phyloP scores from a whole-genome alignment of 306 rosid genomes.

The Notholithocarpus densiflorus region DNA sequence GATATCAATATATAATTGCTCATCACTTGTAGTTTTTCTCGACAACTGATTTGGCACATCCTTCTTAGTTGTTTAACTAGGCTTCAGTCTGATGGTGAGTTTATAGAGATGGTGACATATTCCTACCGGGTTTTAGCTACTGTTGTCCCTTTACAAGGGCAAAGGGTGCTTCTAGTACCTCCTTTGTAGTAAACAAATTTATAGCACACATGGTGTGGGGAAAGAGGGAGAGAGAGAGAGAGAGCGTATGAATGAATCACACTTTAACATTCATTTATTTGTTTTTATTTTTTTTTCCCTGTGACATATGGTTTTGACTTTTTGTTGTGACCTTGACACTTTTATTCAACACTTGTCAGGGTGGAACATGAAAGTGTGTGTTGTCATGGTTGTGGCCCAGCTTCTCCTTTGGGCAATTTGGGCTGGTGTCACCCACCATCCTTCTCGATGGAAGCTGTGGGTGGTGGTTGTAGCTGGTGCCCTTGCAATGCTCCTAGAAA shows the following conservation, averaged over 20 bases:
- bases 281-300: not conserved
- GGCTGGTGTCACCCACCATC: conserved; percentile 52
- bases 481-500: conserved; percentile 57
- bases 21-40: not conserved
- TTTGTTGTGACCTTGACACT: not conserved
- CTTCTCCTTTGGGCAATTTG: conserved; percentile 66
- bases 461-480: conserved; percentile 53
- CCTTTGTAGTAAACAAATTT: too few species aligned
- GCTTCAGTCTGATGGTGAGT: not conserved
- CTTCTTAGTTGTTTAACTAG: not conserved
- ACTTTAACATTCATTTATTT: not conserved
- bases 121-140: not conserved
- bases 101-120: not conserved
- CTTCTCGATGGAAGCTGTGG: conserved; percentile 65
- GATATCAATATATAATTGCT: not conserved
- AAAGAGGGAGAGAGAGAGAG: not conserved
- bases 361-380: conserved; percentile 82
- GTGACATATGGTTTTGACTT: not conserved
- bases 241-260: not conserved
- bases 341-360: conserved; percentile 32
- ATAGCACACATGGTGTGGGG: too few species aligned
- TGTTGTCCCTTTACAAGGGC: not conserved
- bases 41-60: not conserved
- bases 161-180: too few species aligned
- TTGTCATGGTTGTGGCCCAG: conserved; percentile 56